Evolutionary conservation across 1,284 basidiomycete genomes (phyloP).

Genomic region (Sphaerobolus stellatus): DNA sequence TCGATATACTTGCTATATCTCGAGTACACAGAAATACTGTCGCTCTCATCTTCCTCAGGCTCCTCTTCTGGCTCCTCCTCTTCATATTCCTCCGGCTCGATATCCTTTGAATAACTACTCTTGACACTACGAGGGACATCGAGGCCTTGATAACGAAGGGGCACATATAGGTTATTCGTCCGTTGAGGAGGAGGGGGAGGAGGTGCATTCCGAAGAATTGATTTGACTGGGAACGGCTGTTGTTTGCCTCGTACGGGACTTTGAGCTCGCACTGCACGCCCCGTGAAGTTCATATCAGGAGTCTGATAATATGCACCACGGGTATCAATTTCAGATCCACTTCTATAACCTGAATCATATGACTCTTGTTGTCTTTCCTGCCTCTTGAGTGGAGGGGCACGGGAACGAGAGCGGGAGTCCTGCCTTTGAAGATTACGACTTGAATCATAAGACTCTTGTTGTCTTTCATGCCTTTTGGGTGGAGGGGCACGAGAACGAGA

Average conservation of each 20-base stretch:
- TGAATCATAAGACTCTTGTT: too few relatives aligned
- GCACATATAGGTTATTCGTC: background rate
- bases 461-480: background rate
- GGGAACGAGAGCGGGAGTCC: too few relatives aligned
- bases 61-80: too few relatives aligned
- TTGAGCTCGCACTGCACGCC: too few relatives aligned
- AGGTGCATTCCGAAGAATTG: background rate
- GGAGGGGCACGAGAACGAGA: background rate
- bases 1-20: background rate
- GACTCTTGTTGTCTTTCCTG: background rate
- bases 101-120: slow-evolving; percentile 2
- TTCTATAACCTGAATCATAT: too few relatives aligned
- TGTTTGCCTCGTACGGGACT: background rate
- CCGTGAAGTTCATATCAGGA: too few relatives aligned
- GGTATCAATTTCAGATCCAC: too few relatives aligned
- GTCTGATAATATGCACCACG: too few relatives aligned
- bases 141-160: background rate
- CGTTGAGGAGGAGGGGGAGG: background rate
- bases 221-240: background rate
- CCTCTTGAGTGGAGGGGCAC: background rate
- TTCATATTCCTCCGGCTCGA: background rate
- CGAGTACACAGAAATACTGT: background rate
- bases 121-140: background rate
- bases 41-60: background rate
- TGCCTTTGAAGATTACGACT: too few relatives aligned